Evolutionary conservation across 805 yeast genomes (phyloP).

Genomic region (Spathaspora arborariae): DNA sequence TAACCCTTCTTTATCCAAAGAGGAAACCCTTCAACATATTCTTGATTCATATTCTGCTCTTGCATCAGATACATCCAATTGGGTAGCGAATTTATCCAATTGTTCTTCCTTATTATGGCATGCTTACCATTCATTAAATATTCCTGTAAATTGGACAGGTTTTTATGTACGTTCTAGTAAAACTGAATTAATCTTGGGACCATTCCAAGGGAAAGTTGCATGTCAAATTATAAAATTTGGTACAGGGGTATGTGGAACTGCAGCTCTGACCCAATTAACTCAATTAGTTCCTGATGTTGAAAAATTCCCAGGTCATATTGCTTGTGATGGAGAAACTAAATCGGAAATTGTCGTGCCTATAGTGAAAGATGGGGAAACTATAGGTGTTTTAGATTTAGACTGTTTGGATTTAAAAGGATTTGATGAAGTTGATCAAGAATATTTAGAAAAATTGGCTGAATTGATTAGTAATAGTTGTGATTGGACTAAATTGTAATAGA

Average conservation of each 20-base stretch:
- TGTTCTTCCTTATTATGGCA: conserved; percentile 87
- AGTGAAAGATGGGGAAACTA: conserved; percentile 31
- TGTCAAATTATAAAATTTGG: conserved; percentile 81
- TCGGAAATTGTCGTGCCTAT: conserved; percentile 94
- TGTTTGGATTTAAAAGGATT: conserved; percentile 66
- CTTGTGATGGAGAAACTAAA: conserved; percentile 93
- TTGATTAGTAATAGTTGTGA: conserved; percentile 51
- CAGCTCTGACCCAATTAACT: conserved; percentile 56
- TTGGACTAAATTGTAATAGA: conserved; percentile 27
- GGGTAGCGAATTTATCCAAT: conserved; percentile 89
- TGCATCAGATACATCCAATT: conserved; percentile 58
- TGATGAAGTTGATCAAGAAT: conserved; percentile 53
- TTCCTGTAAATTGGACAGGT: conserved; percentile 87
- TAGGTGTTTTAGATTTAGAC: conserved; percentile 87
- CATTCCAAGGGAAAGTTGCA: conserved; percentile 96
- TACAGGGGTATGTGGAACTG: conserved; percentile 88
- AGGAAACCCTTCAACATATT: conserved; percentile 56
- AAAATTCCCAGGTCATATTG: conserved; percentile 86
- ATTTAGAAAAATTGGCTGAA: conserved; percentile 57
- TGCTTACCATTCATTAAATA: conserved; percentile 62
- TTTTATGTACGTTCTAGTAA: conserved; percentile 56
- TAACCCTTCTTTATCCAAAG: conserved; percentile 27
- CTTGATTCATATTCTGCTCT: conserved; percentile 64
- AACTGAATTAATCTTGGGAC: conserved; percentile 68
- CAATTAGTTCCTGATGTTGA: conserved; percentile 79